Conservation (phyloP, 176 grass and related monocot genomes). For the Otatea glauca region DNA sequence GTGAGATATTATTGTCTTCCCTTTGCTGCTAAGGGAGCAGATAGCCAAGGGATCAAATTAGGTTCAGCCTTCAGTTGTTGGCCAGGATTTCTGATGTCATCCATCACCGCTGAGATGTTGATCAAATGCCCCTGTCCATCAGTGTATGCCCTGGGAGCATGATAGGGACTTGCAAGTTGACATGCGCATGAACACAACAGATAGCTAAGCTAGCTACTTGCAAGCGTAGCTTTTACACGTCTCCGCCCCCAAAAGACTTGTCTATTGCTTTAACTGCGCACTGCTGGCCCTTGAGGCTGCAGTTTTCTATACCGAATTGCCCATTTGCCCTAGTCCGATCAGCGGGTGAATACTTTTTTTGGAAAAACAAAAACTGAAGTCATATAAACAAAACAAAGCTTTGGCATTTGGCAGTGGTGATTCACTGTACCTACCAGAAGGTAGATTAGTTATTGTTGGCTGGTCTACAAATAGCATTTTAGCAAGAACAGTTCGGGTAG, state of each 20-base stretch:
- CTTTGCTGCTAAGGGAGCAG: conserved; percentile 19
- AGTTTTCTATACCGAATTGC: neutral
- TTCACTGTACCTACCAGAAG: neutral
- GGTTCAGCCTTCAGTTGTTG: conserved; percentile 28
- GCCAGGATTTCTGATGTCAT: conserved; percentile 30
- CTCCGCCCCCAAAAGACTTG: neutral
- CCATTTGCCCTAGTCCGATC: neutral
- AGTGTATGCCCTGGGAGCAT: conserved; percentile 35
- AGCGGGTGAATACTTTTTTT: neutral
- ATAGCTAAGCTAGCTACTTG: conserved; percentile 5
- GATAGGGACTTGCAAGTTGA: conserved; percentile 46
- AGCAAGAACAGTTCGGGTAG: neutral
- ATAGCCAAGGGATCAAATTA: conserved; percentile 19
- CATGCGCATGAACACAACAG: conserved; percentile 38
- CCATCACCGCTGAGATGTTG: neutral
- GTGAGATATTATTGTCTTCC: conserved; percentile 52
- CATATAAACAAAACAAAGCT: conserved; percentile 4
- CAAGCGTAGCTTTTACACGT: conserved; percentile 28
- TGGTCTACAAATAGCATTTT: neutral
- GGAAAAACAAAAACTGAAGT: neutral
- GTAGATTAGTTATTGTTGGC: neutral
- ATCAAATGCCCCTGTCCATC: conserved; percentile 26
- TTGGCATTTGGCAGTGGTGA: neutral
- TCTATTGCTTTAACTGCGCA: conserved; percentile 24
- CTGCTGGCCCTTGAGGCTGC: neutral